Percentiles rank a stretch among this genome's conserved stretches.
Evolutionary conservation across 2,329 filamentous ascomycete genomes (phyloP).

Genomic region (Diaporthe ilicicola): DNA sequence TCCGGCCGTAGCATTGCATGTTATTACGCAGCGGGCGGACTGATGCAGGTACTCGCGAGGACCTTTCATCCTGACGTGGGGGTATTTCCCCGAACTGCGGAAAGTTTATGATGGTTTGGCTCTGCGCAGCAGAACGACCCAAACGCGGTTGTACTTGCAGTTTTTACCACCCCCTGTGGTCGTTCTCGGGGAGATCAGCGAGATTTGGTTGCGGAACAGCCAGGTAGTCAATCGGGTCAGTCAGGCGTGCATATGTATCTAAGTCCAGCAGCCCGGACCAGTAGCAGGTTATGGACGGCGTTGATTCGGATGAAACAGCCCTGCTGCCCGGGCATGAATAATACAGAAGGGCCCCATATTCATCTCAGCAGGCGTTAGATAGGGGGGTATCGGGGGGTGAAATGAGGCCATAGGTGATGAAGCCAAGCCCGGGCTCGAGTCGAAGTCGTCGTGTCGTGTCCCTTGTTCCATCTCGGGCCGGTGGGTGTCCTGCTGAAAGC

Average conservation of each 20-base stretch:
- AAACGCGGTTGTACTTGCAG: background rate
- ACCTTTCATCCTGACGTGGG: background rate
- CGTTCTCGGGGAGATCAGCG: background rate
- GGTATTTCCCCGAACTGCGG: background rate
- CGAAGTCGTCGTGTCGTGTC: background rate
- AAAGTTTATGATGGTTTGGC: slow-evolving; percentile 14
- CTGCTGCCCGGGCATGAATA: slow-evolving; percentile 13
- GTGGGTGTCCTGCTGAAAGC: slow-evolving; percentile 10
- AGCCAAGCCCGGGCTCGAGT: background rate
- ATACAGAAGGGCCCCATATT: slow-evolving; percentile 15
- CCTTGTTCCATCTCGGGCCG: slow-evolving; percentile 2
- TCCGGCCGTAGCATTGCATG: background rate
- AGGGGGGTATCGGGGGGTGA: background rate
- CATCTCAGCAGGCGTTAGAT: background rate
- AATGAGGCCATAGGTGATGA: slow-evolving; percentile 8
- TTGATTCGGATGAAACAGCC: slow-evolving; percentile 24
- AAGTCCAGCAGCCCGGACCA: background rate
- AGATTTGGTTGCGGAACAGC: slow-evolving; percentile 12
- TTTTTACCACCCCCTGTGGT: background rate
- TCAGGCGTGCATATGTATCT: background rate
- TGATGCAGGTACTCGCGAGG: slow-evolving; percentile 1
- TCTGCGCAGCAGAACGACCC: background rate
- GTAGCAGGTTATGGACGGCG: slow-evolving; percentile 8
- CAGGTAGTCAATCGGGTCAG: too few relatives aligned
- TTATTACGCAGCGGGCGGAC: background rate